phyloP scores from a whole-genome alignment of 495 filamentous ascomycete species.

The Venustampulla echinocandica region DNA sequence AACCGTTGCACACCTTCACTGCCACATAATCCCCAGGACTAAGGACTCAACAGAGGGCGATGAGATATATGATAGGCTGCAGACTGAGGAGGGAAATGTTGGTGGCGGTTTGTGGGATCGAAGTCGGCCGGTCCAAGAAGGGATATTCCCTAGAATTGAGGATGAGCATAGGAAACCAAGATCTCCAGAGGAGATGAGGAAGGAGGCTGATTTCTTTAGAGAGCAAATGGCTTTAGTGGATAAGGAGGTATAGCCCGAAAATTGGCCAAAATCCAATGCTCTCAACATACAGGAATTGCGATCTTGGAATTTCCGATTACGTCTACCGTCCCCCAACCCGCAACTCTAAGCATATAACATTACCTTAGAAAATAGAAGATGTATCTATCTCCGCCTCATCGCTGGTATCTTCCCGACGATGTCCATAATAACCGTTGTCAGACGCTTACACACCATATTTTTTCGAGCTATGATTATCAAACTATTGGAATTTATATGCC shows the following conservation, averaged over 20 bases:
- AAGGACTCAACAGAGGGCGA: slow-evolving; percentile 40
- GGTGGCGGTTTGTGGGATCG: slow-evolving; percentile 47
- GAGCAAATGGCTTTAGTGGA: slow-evolving; percentile 27
- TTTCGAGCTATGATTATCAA: too few species aligned
- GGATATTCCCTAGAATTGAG: slow-evolving; percentile 46
- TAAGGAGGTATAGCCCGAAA: not conserved
- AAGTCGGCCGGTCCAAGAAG: slow-evolving; percentile 32
- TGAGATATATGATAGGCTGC: slow-evolving; percentile 70
- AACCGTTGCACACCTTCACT: slow-evolving; percentile 82
- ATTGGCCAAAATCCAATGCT: too few species aligned
- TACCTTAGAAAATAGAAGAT: too few species aligned
- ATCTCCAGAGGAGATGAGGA: slow-evolving; percentile 65
- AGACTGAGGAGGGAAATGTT: slow-evolving; percentile 81
- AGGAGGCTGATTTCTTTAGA: slow-evolving; percentile 62
- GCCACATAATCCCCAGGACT: slow-evolving; percentile 81
- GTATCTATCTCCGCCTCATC: too few species aligned
- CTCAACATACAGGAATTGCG: too few species aligned
- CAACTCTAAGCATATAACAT: too few species aligned
- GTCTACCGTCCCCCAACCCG: too few species aligned
- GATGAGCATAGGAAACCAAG: slow-evolving; percentile 62
- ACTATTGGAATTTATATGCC: too few species aligned
- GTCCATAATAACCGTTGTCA: too few species aligned
- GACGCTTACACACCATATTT: too few species aligned
- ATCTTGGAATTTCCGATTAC: too few species aligned
- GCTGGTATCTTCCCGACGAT: too few species aligned